Percentiles rank a stretch among this genome's conserved stretches.
These are phyloP conservation scores for Peribolospora kevripleyi DNA, from an alignment of 768 basidiomycete species.

Conservation along the genomic window DNA sequence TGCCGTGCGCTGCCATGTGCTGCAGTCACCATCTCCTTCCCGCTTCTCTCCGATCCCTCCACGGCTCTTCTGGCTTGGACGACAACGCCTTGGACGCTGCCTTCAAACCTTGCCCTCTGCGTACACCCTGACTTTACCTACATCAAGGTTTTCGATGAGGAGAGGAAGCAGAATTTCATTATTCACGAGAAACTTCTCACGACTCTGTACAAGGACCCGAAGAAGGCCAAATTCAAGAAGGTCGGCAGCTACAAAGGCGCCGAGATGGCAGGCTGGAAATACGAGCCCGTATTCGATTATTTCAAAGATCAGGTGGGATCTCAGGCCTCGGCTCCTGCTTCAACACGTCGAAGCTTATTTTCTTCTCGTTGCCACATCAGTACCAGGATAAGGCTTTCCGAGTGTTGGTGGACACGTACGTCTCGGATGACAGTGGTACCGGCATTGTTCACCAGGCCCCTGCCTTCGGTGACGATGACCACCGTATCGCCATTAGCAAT, in stretches of 20 bases:
- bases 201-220: conserved; percentile 85
- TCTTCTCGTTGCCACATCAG: conserved; percentile 21
- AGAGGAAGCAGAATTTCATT: conserved; percentile 68
- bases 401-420: conserved; percentile 74
- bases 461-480: conserved; percentile 95
- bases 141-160: conserved; percentile 83
- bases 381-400: conserved; percentile 76
- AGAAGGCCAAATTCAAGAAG: conserved; percentile 89
- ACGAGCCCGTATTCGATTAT: conserved; percentile 83
- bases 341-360: neutral
- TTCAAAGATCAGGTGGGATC: conserved; percentile 64
- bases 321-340: neutral
- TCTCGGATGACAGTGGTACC: conserved; percentile 77
- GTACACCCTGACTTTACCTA: conserved; percentile 92
- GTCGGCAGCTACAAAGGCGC: conserved; percentile 61
- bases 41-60: conserved; percentile 69
- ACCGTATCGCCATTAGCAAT: conserved; percentile 66
- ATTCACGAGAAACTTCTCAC: conserved; percentile 63
- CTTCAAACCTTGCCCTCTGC: conserved; percentile 81
- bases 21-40: conserved; percentile 72
- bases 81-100: conserved; percentile 95
- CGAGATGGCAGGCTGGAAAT: conserved; percentile 91
- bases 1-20: neutral
- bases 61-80: conserved; percentile 92
- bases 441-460: conserved; percentile 98